Base-by-base conservation (phyloP, 2,329 filamentous ascomycete genomes). In the Exophiala mesophila region DNA sequence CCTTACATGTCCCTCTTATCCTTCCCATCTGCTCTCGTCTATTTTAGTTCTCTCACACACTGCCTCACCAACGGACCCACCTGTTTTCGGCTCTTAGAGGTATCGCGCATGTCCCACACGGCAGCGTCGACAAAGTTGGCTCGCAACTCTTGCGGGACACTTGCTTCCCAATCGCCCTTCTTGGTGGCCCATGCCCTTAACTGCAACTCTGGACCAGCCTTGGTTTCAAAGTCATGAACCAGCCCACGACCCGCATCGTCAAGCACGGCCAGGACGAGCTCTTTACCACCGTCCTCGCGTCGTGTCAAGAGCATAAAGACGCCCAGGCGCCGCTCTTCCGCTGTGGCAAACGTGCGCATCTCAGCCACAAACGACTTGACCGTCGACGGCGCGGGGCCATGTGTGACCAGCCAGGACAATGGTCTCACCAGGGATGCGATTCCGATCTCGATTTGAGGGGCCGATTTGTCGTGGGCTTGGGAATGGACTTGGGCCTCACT, bases 301-400 rank as follows among this genome's bases (percentile, higher is more conserved):
- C 74, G 73, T 2, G 78, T 80, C 75, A 82, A 80, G 33, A 82
- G 62, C 10, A 71, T 69, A 41, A 75, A 73, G n/a, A 81, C 45
- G 38, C 73, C 69, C 24, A 82, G 54, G 0, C 63, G 49, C 31
- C 66, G 66, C 10, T 66, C 59, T 5, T 58, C 49, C 3, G 20
- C 10, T 10, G 32, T 36, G 2, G 71, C 68, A 53, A 78, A 82
- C 0, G 52, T 41, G 4, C 58, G 59, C 13, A 78, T 47, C 0
- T 61, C 61, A 3, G 21, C 3, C 48, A 48, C 3, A 45, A 41
- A 18, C 7, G 23, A 26, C 7, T 6, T 7, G 12, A 26, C 23
- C 26, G 48, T 6, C 52, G 58, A 39, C 9, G 59, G 50, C 6
- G 57, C 50, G 9, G 52, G 41, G 2, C 73, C 70, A 49, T 80